Evolutionary conservation across 192 early-diverging fungal species (phyloP).

Genomic region (Rhizophagus prolifer): DNA sequence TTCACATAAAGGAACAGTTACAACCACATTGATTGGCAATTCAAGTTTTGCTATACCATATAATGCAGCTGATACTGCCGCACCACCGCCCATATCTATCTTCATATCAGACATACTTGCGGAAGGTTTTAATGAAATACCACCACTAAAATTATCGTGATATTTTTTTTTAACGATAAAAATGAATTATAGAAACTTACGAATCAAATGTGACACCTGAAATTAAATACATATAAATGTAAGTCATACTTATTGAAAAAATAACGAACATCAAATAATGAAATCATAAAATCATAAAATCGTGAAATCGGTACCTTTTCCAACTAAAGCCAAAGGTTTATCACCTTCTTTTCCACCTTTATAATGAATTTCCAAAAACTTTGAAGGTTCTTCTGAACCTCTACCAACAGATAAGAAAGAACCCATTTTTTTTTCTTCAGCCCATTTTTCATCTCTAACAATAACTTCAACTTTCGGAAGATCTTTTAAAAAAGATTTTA

Average conservation of each 20-base stretch:
- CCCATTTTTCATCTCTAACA: slow-evolving; percentile 76
- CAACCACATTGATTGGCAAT: slow-evolving; percentile 83
- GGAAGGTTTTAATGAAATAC: slow-evolving; percentile 85
- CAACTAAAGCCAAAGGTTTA: slow-evolving; percentile 76
- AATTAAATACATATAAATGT: neutral
- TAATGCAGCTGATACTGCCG: slow-evolving; percentile 71
- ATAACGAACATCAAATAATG: neutral
- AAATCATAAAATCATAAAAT: neutral
- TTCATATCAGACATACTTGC: slow-evolving; percentile 90
- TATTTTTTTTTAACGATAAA: neutral
- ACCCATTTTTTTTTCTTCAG: slow-evolving; percentile 77
- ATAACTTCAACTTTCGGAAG: slow-evolving; percentile 57
- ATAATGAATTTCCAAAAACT: slow-evolving; percentile 88
- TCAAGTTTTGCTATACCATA: slow-evolving; percentile 74
- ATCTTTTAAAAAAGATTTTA: slow-evolving; percentile 47
- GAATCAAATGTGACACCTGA: slow-evolving; percentile 80
- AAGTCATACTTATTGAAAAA: no score
- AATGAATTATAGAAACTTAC: slow-evolving; percentile 39
- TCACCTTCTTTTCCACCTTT: slow-evolving; percentile 57
- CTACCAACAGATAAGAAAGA: slow-evolving; percentile 77
- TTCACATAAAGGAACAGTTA: slow-evolving; percentile 87
- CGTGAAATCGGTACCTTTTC: slow-evolving; percentile 63
- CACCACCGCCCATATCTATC: slow-evolving; percentile 94
- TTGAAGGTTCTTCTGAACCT: slow-evolving; percentile 77
- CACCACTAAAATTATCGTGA: slow-evolving; percentile 52